These are phyloP conservation scores for Gomphus bonarii DNA, from an alignment of 1,284 basidiomycete species.

Conservation along the genomic window DNA sequence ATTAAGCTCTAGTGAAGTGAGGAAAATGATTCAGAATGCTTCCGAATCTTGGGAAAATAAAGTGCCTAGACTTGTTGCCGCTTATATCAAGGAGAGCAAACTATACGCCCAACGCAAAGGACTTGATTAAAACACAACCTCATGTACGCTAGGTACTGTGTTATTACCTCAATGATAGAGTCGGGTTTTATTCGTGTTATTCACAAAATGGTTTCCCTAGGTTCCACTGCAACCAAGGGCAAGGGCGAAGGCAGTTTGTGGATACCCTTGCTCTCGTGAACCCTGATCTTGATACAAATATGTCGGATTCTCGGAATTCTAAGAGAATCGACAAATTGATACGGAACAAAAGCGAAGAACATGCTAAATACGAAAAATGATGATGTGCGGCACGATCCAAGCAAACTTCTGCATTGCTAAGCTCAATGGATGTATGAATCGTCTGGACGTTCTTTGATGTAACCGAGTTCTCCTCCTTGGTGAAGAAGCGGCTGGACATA, in stretches of 20 bases:
- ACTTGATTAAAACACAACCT: background rate
- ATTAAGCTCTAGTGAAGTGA: constrained; percentile 67
- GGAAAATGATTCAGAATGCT: constrained; percentile 34
- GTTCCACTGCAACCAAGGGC: background rate
- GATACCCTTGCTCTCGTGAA: background rate
- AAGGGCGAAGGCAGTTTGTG: background rate
- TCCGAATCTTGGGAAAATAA: constrained; percentile 29
- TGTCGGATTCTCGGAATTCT: background rate
- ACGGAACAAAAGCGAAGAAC: background rate
- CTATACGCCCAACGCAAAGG: constrained; percentile 31
- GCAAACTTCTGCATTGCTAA: background rate
- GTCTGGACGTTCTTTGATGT: background rate
- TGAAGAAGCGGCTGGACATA: background rate
- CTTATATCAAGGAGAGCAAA: constrained; percentile 38
- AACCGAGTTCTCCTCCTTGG: background rate
- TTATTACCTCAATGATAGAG: background rate
- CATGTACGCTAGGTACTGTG: background rate
- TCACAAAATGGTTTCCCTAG: background rate
- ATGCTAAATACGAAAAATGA: background rate
- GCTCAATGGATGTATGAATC: background rate
- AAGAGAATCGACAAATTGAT: background rate
- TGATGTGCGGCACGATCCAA: background rate
- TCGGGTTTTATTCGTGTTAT: background rate
- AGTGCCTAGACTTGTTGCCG: constrained; percentile 31
- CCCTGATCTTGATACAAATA: background rate